A percentile compares a stretch with the other conserved stretches of the same genome.
Conservation (phyloP, 371 early-diverging fungal species). For the Lichtheimia hyalospora region DNA sequence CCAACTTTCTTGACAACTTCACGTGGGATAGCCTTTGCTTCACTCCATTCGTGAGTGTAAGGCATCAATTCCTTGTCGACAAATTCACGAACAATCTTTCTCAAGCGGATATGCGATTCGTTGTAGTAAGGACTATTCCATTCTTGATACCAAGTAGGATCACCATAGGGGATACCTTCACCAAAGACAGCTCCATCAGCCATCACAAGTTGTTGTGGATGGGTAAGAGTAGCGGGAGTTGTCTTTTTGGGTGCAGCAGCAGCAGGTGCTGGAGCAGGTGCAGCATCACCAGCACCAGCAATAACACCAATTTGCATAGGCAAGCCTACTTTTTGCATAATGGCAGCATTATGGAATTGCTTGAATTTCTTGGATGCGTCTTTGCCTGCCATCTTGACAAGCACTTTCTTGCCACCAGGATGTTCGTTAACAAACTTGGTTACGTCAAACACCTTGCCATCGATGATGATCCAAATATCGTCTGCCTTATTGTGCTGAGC, state of each 20-base stretch:
- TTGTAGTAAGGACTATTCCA: slow-evolving; percentile 78
- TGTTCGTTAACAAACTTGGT: slow-evolving; percentile 85
- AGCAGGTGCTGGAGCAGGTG: slow-evolving; percentile 1
- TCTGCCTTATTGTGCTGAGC: slow-evolving; percentile 68
- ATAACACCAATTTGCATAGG: slow-evolving; percentile 64
- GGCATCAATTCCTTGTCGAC: slow-evolving; percentile 83
- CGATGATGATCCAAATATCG: slow-evolving; percentile 87
- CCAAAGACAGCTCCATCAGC: slow-evolving; percentile 51
- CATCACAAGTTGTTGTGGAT: slow-evolving; percentile 1
- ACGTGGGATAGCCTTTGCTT: slow-evolving; percentile 76
- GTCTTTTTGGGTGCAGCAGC: slow-evolving; percentile 4
- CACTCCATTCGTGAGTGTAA: slow-evolving; percentile 84
- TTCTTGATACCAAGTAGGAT: slow-evolving; percentile 85
- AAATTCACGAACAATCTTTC: slow-evolving; percentile 68
- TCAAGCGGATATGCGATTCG: slow-evolving; percentile 71
- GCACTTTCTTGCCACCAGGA: slow-evolving; percentile 83
- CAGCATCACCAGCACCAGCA: slow-evolving; percentile 42
- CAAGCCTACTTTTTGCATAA: slow-evolving; percentile 62
- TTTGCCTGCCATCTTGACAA: slow-evolving; percentile 80
- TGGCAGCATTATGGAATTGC: slow-evolving; percentile 73
- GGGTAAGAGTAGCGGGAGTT: slow-evolving; percentile 4
- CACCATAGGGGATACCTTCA: slow-evolving; percentile 79
- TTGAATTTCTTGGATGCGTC: slow-evolving; percentile 91
- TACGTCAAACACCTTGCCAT: slow-evolving; percentile 86
- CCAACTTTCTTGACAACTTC: slow-evolving; percentile 69